Base-by-base conservation (phyloP, 768 basidiomycete species). In the Wakefieldia striispora region DNA sequence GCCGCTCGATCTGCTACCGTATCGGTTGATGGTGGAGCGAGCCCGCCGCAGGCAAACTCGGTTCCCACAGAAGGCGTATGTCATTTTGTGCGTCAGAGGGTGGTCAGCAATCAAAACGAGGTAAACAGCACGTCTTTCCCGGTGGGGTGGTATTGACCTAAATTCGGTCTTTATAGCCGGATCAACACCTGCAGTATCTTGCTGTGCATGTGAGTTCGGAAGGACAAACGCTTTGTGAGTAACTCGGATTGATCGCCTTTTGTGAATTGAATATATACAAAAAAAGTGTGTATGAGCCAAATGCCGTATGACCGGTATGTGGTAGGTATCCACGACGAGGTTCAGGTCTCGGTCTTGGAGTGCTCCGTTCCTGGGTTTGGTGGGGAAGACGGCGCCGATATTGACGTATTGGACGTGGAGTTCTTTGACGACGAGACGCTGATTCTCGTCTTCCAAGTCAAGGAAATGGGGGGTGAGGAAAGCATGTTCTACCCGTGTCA, bases 381-480 rank as follows among this genome's bases (percentile, higher is more conserved):
- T 52, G 70, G 43, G 31, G 50, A 55, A 21, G 45, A 55, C 39
- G 57, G 58, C 55, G 61, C 50, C 47, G 70, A 73, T 56, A 65
- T 83, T 59, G 75, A 83, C 51, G 57, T 88, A 39, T 63, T 89
- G 63, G 84, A 84, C 59, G 76, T 72, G 37, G 84, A 88, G 47
- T 91, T 91, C 70, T 89, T 92, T 66, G 89, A 91, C 72, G 84
- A 88, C 57, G 79, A 83, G 64, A 72, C 66, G 60, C 63, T 89
- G 51, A 75, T 88, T 56, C 72, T 88, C 54, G 76, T 88, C 51
- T 85, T 80, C 70, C 80, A 77, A 65, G 65, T 68, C 62, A 71
- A 71, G 49, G 70, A 68, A 50, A 66, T 62, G 48, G 63, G 73
- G 61, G 77, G 85, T 85, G 64, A 71, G 81, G 46, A 38, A 40